These are phyloP conservation scores for Pythium dissimile DNA, from an alignment of 352 stramenopile species.

Conservation along the genomic window DNA sequence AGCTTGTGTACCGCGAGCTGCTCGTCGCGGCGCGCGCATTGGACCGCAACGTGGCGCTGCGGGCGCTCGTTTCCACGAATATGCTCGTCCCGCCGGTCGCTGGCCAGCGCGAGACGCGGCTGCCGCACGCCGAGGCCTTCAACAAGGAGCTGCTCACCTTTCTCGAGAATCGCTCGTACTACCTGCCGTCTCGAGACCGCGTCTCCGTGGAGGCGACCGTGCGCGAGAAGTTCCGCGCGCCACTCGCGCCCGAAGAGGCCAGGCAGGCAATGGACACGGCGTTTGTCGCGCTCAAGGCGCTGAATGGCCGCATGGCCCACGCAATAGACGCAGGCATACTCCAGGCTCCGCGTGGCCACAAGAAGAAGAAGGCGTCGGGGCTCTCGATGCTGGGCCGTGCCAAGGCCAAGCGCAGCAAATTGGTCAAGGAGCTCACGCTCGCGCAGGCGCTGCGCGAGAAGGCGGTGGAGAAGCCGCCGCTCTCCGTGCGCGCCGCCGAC, in stretches of 20 bases:
- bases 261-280: constrained; percentile 45
- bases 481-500: constrained; percentile 15
- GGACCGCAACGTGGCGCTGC: constrained; percentile 53
- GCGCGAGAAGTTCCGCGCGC: constrained; percentile 44
- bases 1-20: constrained; percentile 70
- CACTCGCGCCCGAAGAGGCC: neutral
- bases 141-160: constrained; percentile 53
- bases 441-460: constrained; percentile 8
- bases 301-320: constrained; percentile 59
- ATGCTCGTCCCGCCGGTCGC: constrained; percentile 42
- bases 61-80: constrained; percentile 59
- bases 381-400: neutral
- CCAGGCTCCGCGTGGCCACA: neutral
- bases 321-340: constrained; percentile 30
- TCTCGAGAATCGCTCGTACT: constrained; percentile 57
- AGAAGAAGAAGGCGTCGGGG: neutral
- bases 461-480: constrained; percentile 23
- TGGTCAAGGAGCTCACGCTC: constrained; percentile 11
- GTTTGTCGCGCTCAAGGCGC: constrained; percentile 51
- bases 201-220: constrained; percentile 38
- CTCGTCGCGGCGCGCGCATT: constrained; percentile 45
- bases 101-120: constrained; percentile 24
- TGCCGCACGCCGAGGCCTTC: constrained; percentile 57
- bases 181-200: constrained; percentile 44
- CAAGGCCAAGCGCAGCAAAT: constrained; percentile 1